Percentiles rank a stretch among this genome's conserved stretches.
phyloP scores from a whole-genome alignment of 2,329 filamentous ascomycete species.

The Ophiostoma sp. region DNA sequence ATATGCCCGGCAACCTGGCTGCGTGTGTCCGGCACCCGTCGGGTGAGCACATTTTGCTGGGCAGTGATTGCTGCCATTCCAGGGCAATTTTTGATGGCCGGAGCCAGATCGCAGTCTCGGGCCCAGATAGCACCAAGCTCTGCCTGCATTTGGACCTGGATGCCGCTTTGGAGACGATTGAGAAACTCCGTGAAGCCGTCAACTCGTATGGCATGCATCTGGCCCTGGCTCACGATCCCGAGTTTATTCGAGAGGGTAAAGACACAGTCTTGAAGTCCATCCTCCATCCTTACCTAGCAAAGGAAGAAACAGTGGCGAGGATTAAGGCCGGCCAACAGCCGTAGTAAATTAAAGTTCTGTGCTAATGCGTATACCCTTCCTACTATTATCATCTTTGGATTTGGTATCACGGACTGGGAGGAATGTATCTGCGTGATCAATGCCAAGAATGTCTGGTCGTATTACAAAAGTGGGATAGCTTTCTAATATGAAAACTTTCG shows the following conservation, averaged over 20 bases:
- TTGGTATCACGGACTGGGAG: too few relatives aligned
- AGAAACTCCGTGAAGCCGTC: not conserved
- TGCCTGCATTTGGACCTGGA: not conserved
- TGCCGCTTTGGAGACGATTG: not conserved
- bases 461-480: too few relatives aligned
- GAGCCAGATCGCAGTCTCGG: not conserved
- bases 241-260: not conserved
- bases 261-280: not conserved
- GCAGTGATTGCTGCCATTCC: not conserved
- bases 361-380: too few relatives aligned
- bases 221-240: not conserved
- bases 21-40: not conserved
- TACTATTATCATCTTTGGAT: too few relatives aligned
- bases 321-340: not conserved
- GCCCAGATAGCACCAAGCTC: not conserved
- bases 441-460: too few relatives aligned
- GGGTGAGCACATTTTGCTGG: not conserved
- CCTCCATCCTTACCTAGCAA: not conserved
- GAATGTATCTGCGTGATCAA: too few relatives aligned
- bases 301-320: not conserved
- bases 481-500: too few relatives aligned
- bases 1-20: not conserved
- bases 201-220: not conserved
- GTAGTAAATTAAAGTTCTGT: too few relatives aligned
- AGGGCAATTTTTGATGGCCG: not conserved